Evolutionary conservation across 169 alveolate species (phyloP).

Genomic region (Plasmodium inui): DNA sequence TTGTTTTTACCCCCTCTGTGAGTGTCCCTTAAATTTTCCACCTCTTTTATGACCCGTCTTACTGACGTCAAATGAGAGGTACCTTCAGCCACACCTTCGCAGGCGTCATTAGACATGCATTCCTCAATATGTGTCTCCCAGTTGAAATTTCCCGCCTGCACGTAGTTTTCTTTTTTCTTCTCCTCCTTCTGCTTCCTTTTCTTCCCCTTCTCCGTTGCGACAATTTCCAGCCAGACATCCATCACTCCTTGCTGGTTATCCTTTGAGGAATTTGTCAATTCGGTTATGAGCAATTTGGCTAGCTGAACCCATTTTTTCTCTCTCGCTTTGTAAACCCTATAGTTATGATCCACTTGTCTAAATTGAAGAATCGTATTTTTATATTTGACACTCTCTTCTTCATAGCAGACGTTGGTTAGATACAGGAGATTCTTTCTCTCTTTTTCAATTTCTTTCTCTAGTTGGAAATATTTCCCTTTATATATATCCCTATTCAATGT

Average conservation of each 20-base stretch:
- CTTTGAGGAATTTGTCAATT: slow-evolving; percentile 13
- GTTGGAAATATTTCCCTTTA: slow-evolving; percentile 17
- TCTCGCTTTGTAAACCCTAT: slow-evolving; percentile 20
- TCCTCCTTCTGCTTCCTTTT: no score
- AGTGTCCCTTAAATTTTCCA: not conserved
- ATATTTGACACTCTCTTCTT: slow-evolving; percentile 38
- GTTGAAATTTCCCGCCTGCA: not conserved
- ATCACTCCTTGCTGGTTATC: slow-evolving; percentile 3
- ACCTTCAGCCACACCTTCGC: not conserved
- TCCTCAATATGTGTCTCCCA: not conserved
- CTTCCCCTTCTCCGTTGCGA: not conserved
- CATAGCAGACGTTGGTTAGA: slow-evolving; percentile 25
- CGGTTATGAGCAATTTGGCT: slow-evolving; percentile 7
- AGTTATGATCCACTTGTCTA: slow-evolving; percentile 13
- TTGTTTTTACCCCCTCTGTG: not conserved
- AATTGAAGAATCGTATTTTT: slow-evolving; percentile 29
- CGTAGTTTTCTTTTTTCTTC: not conserved
- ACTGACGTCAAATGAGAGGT: not conserved
- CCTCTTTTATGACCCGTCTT: not conserved
- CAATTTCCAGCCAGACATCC: slow-evolving; percentile 51
- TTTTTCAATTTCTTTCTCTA: not conserved
- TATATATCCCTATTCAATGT: slow-evolving; percentile 18
- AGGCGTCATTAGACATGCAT: not conserved
- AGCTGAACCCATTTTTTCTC: slow-evolving; percentile 51
- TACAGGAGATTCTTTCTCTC: slow-evolving; percentile 14